Base-by-base conservation (phyloP, 768 basidiomycete species). In the Psilocybe azurescens region DNA sequence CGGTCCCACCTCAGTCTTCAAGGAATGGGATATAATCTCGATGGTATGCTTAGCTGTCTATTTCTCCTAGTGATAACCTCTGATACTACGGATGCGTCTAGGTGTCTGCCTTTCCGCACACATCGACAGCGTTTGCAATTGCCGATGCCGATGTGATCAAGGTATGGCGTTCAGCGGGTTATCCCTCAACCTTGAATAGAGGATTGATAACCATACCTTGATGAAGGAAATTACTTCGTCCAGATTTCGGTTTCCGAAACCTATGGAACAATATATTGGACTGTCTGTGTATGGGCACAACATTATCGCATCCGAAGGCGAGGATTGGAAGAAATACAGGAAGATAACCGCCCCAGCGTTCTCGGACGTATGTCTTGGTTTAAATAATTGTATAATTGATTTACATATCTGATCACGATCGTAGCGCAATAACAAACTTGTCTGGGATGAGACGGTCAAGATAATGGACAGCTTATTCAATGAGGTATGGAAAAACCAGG, bases 271-370 rank as follows among this genome's bases (percentile, higher is more conserved):
- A 14, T 67, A 66, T 46, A 33, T 41, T 8, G 20, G 56, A 5
- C 71, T 89, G 20, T 56, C 73, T 0, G 76, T 85, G 58, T 89
- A 81, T 67, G 89, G 89, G 11, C 67, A 67, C 4, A 90, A 89
- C 65, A 84, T 89, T 44, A 79, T 90, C 16, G 81, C 79, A 1
- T 83, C 85, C 0, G 88, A 89, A 66, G 84, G 82, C 18, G 81
- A 85, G 1, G 78, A 84, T 56, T 90, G 88, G 88, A 88, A 87
- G 70, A 80, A 79, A 28, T 86, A 86, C 63, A 74, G 87, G 49
- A 86, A 84, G 69, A 79, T 89, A 28, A 72, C 80, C 24, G 85
- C 85, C 3, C 86, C 88, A 10, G 82, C 86, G 0, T 89, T 89
- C 70, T 84, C 84, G 11, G 86, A 87, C 69, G 86, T 86, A 56